phyloP scores from a whole-genome alignment of 768 basidiomycete species.

The Clitopilus passeckerianus region DNA sequence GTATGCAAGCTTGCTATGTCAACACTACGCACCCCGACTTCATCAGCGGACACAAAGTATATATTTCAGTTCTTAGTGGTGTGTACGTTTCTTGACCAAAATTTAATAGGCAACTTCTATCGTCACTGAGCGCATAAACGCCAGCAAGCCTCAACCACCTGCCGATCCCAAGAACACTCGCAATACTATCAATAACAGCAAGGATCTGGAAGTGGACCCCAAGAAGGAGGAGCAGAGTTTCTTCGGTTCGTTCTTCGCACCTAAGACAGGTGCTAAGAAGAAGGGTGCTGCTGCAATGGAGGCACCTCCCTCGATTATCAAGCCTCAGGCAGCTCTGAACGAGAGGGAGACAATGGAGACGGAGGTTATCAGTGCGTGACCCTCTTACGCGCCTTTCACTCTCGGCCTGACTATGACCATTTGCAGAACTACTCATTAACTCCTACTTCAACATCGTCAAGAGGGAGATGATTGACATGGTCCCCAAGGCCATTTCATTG shows the following conservation, averaged over 20 bases:
- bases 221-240: slow-evolving; percentile 91
- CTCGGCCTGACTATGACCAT: not conserved
- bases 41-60: slow-evolving; percentile 87
- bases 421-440: slow-evolving; percentile 84
- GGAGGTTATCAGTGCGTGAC: slow-evolving; percentile 91
- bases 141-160: slow-evolving; percentile 58
- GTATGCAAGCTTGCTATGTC: slow-evolving; percentile 98
- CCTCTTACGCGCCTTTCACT: not conserved
- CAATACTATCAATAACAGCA: slow-evolving; percentile 81
- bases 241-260: slow-evolving; percentile 94
- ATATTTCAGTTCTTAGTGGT: too few relatives aligned
- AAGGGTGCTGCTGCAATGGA: slow-evolving; percentile 48
- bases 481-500: slow-evolving; percentile 90
- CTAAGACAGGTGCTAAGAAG: slow-evolving; percentile 55
- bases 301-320: slow-evolving; percentile 81
- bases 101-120: slow-evolving; percentile 79
- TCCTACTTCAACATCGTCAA: slow-evolving; percentile 99
- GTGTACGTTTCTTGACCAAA: too few relatives aligned
- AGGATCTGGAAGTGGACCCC: slow-evolving; percentile 86
- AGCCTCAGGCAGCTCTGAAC: slow-evolving; percentile 85
- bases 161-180: slow-evolving; percentile 67
- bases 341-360: slow-evolving; percentile 98
- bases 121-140: slow-evolving; percentile 77
- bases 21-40: slow-evolving; percentile 99
- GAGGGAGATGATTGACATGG: slow-evolving; percentile 99